phyloP scores from a whole-genome alignment of 1,284 basidiomycete species.

The Cryptococcus neoformans region DNA sequence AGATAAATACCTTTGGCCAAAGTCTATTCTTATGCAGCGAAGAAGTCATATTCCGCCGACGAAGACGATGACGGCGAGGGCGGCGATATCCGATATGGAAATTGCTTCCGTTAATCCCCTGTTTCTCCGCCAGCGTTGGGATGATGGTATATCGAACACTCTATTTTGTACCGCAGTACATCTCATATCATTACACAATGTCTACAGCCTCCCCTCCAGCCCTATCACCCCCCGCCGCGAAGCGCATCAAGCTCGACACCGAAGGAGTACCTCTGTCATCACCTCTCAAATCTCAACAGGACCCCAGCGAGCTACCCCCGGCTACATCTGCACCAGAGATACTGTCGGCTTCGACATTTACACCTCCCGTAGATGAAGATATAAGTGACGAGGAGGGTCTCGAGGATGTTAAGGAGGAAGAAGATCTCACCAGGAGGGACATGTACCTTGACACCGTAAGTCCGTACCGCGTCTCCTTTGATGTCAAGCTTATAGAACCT shows the following conservation, averaged over 20 bases:
- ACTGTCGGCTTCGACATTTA: conserved; percentile 12
- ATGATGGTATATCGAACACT: no score
- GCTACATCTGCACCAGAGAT: conserved; percentile 14
- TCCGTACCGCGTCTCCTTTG: conserved; percentile 13
- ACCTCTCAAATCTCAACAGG: conserved; percentile 15
- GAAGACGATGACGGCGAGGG: no score
- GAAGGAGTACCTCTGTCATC: conserved; percentile 5
- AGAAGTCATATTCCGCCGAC: no score
- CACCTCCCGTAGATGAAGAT: conserved; percentile 6
- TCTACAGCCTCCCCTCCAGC: conserved; percentile 7
- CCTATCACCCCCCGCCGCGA: conserved; percentile 30
- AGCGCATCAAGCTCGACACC: conserved; percentile 17
- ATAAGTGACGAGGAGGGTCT: conserved; percentile 50
- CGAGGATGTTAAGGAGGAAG: conserved; percentile 42
- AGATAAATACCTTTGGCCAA: no score
- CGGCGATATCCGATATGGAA: no score
- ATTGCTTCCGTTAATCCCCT: no score
- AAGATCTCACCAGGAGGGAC: conserved; percentile 66
- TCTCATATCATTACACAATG: background rate
- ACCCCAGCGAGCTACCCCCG: conserved; percentile 8
- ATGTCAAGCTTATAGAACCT: background rate
- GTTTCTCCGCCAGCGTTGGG: no score
- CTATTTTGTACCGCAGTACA: no score
- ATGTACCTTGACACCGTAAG: conserved; percentile 93
- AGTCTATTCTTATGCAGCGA: no score